phyloP scores from a whole-genome alignment of 495 filamentous ascomycete species.

The Trichoderma parareesei region DNA sequence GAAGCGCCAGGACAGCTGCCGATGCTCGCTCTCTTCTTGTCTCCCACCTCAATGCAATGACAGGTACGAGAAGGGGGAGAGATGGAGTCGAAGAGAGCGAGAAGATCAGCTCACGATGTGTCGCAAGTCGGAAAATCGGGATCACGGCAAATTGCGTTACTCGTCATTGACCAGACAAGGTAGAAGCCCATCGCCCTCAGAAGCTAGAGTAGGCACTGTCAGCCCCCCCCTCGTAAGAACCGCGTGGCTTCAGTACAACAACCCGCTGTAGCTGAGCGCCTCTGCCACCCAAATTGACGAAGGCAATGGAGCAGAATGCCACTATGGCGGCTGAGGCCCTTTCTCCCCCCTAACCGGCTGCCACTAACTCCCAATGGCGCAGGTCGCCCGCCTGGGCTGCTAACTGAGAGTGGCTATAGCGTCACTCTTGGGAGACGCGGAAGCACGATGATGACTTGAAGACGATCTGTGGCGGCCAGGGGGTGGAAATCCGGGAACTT shows the following conservation, averaged over 20 bases:
- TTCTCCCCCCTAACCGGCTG: neutral
- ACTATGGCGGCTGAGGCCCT: conserved; percentile 8
- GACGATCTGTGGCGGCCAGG: conserved; percentile 3
- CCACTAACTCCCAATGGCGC: conserved; percentile 9
- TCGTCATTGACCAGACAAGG: too few relatives aligned
- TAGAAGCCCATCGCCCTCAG: neutral
- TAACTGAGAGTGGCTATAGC: conserved; percentile 5
- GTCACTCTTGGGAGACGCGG: neutral
- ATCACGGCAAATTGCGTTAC: neutral
- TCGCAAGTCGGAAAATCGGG: neutral
- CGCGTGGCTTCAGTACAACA: neutral
- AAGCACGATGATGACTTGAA: neutral
- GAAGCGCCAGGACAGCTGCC: neutral
- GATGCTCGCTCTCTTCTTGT: neutral
- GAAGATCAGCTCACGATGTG: neutral
- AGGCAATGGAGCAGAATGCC: neutral
- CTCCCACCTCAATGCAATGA: neutral
- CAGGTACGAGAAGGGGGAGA: neutral
- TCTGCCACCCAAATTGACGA: neutral
- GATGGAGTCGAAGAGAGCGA: neutral
- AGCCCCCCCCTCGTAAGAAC: neutral
- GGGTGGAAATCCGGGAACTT: neutral
- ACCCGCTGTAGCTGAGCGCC: neutral
- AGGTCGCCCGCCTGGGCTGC: neutral
- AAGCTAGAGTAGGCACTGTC: neutral